Percentiles rank a stretch among this genome's conserved stretches.
Conservation (phyloP, 2,329 filamentous ascomycete species). For the Curvularia eragrostidis region DNA sequence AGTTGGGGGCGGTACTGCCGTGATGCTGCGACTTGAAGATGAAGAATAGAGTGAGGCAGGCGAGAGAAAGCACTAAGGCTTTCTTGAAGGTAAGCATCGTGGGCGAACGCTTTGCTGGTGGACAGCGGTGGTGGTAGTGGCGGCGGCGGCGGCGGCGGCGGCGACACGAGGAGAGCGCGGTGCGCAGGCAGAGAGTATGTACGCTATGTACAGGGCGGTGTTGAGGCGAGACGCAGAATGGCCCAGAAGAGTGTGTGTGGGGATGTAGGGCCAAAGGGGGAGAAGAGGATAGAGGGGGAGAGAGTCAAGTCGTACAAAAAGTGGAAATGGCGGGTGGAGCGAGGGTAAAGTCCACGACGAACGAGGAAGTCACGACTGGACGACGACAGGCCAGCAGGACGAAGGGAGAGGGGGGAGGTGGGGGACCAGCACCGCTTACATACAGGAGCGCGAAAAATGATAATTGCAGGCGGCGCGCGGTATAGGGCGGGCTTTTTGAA, state of each 20-base stretch:
- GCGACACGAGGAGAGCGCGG: constrained; percentile 1
- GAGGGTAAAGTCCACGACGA: constrained; percentile 1
- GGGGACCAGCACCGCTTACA: constrained; percentile 2
- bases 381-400: not conserved
- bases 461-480: not conserved
- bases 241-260: not conserved
- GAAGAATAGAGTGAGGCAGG: constrained; percentile 73
- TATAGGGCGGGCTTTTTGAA: constrained; percentile 10
- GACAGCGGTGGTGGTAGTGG: no score
- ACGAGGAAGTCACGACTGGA: not conserved
- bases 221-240: not conserved
- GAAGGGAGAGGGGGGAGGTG: not conserved
- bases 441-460: not conserved
- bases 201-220: not conserved
- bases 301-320: constrained; percentile 10
- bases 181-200: constrained; percentile 7
- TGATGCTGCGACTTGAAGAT: constrained; percentile 69
- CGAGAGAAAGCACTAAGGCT: constrained; percentile 73
- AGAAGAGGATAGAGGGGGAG: constrained; percentile 9
- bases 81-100: constrained; percentile 81
- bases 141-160: not conserved
- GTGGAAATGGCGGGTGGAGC: constrained; percentile 9
- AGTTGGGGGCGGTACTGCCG: constrained; percentile 35
- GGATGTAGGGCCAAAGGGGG: constrained; percentile 8
- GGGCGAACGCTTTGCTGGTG: constrained; percentile 18